Base-by-base conservation (phyloP, 2,329 filamentous ascomycete species). In the Penicillium fuscoglaucum region DNA sequence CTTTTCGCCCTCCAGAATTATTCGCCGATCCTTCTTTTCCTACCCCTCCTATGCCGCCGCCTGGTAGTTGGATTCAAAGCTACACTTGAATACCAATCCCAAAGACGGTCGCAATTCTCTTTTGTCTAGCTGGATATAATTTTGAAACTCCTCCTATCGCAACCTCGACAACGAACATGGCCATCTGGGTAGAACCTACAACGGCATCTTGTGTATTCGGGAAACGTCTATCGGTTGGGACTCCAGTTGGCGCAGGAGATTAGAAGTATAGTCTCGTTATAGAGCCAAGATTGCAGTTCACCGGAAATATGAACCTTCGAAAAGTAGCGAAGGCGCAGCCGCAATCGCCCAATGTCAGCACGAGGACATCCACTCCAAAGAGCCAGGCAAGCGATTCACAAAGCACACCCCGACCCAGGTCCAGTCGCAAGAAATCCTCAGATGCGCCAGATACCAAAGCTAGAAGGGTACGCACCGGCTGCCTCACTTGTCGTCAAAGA, bases 401-500 rank as follows among this genome's bases (percentile, higher is more conserved):
- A 29, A 61, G 56, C 40, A 55, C 51, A 13, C 44, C 58, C 6
- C 62, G 58, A 39, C 60, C 56, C 57, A 66, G 61, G 44, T 15
- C 33, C 13, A 41, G 40, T 33, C 68, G 66, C 48, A 69, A 68
- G 31, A 71, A 68, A 35, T 56, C 63, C 24, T 62, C 60, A 2
- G 62, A 70, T 15, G 54, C 61, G 4, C 55, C 62, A n/a, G 62
- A 68, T 19, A 69, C 65, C 6, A 93, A 93, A 74, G 87, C 91
- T n/a, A 93, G 89, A 76, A 83, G 93, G 63, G 91, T 96, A 19
- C 87, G 93, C 47, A 97, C 93, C 3, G 93, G 93, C 39, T 97
- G 93, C 73, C 78, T 96, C 64, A 97, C 93, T 2, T 97, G 93
- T 75, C 84, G 93, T 66, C 90, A 96, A 74, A 82, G 92, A 47